Base-by-base conservation (phyloP, 208 protist genomes). In the Acanthamoeba triangularis region DNA sequence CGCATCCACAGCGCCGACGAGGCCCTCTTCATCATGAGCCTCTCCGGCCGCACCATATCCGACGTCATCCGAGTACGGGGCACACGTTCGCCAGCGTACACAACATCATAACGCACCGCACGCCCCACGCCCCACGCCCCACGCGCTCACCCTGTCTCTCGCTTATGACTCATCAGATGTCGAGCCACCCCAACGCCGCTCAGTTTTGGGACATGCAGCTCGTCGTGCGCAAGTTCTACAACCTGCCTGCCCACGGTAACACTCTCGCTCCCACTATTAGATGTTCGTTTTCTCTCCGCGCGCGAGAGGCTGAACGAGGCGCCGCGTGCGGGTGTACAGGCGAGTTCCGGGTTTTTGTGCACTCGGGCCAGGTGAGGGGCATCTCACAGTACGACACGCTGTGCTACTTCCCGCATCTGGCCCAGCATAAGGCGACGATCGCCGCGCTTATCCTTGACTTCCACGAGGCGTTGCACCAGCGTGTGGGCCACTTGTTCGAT, bases 311-410 rank as follows among this genome's bases (percentile, higher is more conserved):
- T 14, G 52, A 59, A 14, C 5, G 23, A 78, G 8, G 61, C 72
- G 37, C 72, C 25, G 59, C 25, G 0, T 67, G 59, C 35, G 69
- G 20, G 18, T 10, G 67, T 74, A 0, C 30, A 80, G 72, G 72
- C 80, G 80, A 88, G 80, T 88, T 88, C 28, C 23, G 80, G 16
- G 80, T 41, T 0, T 88, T 88, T 16, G 80, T 88, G 80, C 35
- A 33, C 28, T 20, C 23, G 80, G 80, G 80, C 11, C 80, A 7
- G 14, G 49, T 88, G 49, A 52, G 30, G 14, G 80, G 30, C 13
- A 88, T 88, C 80, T 88, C 80, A 0, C 80, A 88, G 47, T 88
- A 88, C 80, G 80, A 88, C 35, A n/a, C 23, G 30, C 28, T 65
- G 28, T 88, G 80, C 80, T 54, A 65, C 80, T 88, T 65, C n/a